Percentiles rank a stretch among this genome's conserved stretches.
phyloP scores from a whole-genome alignment of 768 basidiomycete species.

The Megacollybia marginata region DNA sequence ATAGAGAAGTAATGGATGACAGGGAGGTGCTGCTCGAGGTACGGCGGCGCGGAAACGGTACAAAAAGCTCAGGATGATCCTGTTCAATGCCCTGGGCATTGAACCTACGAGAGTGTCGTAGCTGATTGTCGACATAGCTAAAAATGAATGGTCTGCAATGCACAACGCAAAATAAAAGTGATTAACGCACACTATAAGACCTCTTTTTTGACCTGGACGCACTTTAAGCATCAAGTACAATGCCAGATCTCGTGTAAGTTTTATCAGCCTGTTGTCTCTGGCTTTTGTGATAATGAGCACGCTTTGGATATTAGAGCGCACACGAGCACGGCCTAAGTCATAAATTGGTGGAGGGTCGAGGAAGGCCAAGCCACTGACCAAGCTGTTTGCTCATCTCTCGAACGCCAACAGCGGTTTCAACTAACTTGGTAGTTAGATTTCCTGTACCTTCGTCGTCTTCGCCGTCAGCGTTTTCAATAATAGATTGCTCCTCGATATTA shows the following conservation, averaged over 20 bases:
- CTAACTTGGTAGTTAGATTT: conserved; percentile 86
- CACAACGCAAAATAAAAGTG: neutral
- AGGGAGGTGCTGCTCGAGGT: conserved; percentile 60
- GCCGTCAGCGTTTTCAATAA: conserved; percentile 26
- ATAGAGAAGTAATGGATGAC: conserved; percentile 47
- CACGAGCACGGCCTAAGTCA: conserved; percentile 76
- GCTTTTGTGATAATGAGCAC: conserved; percentile 97
- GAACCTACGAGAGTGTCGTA: conserved; percentile 84
- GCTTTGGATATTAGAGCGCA: conserved; percentile 86
- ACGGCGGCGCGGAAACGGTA: conserved; percentile 68
- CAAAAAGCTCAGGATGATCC: conserved; percentile 84
- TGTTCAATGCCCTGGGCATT: conserved; percentile 84
- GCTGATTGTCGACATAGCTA: conserved; percentile 93
- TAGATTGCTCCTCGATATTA: conserved; percentile 5
- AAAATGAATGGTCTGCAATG: conserved; percentile 3
- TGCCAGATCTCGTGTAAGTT: conserved; percentile 88
- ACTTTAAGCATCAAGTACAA: conserved; percentile 91
- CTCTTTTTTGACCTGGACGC: conserved; percentile 55
- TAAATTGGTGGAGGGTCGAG: conserved; percentile 9
- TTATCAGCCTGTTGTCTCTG: conserved; percentile 92
- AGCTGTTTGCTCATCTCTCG: conserved; percentile 99
- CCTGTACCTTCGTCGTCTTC: conserved; percentile 66
- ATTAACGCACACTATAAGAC: conserved; percentile 70
- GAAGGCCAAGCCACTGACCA: conserved; percentile 41
- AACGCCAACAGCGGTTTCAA: conserved; percentile 95